Evolutionary conservation across 2,329 filamentous ascomycete genomes (phyloP).

Genomic region (Aspergillus fijiensis): DNA sequence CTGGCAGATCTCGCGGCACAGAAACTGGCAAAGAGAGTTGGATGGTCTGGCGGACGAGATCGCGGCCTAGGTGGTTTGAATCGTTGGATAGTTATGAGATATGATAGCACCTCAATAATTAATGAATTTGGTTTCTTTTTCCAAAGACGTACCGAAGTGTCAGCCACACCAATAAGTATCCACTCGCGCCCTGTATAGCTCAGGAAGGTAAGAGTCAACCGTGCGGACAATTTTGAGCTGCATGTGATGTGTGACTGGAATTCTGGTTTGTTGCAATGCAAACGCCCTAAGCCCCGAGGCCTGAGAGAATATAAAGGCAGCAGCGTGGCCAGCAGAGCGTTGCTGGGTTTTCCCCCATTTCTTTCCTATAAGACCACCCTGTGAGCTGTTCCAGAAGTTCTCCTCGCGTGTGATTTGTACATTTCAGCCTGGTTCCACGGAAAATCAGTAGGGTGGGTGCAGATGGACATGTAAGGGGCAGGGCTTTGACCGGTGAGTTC

Average conservation of each 20-base stretch:
- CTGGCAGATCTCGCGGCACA: conserved; percentile 68
- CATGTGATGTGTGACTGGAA: conserved; percentile 6
- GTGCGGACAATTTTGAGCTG: not conserved
- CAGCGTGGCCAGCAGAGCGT: not conserved
- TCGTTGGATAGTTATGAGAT: not conserved
- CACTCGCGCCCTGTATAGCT: not conserved
- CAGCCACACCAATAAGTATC: not conserved
- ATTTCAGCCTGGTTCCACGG: conserved; percentile 19
- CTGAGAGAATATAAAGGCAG: not conserved
- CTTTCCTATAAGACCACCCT: not conserved
- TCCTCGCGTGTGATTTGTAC: not conserved
- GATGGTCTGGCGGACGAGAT: conserved; percentile 67
- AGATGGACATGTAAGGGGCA: conserved; percentile 3
- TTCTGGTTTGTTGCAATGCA: not conserved
- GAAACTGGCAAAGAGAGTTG: conserved; percentile 72
- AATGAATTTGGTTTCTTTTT: not conserved
- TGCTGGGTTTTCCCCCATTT: not conserved
- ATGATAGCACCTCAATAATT: not conserved
- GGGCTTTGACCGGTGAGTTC: not conserved
- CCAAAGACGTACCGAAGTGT: not conserved
- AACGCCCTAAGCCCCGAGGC: not conserved
- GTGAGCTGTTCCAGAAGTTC: not conserved
- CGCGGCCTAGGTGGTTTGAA: conserved; percentile 51
- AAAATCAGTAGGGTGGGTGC: not conserved
- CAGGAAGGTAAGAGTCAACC: not conserved